Evolutionary conservation across 2,329 filamentous ascomycete genomes (phyloP).

Genomic region (Clonostachys byssicola): DNA sequence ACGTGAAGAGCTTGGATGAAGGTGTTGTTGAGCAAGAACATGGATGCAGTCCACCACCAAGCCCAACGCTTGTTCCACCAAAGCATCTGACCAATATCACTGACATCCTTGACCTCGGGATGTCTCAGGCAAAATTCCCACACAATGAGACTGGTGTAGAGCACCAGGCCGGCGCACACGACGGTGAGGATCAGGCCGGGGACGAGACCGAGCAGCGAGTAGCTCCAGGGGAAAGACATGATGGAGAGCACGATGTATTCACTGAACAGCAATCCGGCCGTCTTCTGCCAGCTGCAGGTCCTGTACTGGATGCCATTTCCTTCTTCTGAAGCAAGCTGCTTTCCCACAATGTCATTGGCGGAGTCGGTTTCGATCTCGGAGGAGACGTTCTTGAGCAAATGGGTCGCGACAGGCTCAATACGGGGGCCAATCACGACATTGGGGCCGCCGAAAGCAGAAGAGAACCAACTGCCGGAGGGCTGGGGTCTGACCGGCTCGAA

Average conservation of each 20-base stretch:
- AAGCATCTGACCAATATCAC: conserved; percentile 91
- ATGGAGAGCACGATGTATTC: conserved; percentile 92
- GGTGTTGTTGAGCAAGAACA: conserved; percentile 93
- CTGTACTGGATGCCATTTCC: conserved; percentile 83
- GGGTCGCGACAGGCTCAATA: conserved; percentile 31
- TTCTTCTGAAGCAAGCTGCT: conserved; percentile 73
- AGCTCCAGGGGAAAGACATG: conserved; percentile 95
- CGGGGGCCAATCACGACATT: conserved; percentile 42
- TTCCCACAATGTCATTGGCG: conserved; percentile 42
- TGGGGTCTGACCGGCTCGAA: too few relatives aligned
- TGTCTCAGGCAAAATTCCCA: conserved; percentile 91
- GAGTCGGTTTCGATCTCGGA: conserved; percentile 16
- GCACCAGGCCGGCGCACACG: conserved; percentile 70
- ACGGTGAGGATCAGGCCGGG: conserved; percentile 79
- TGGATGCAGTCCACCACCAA: conserved; percentile 67
- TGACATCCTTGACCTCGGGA: conserved; percentile 87
- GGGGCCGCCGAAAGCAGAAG: conserved; percentile 29
- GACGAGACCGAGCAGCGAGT: conserved; percentile 81
- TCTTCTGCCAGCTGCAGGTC: conserved; percentile 95
- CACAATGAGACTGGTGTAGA: conserved; percentile 63
- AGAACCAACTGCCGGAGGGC: conserved; percentile 2
- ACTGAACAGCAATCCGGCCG: conserved; percentile 83
- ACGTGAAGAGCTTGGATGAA: conserved; percentile 84
- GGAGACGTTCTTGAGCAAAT: conserved; percentile 1
- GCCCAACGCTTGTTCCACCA: conserved; percentile 80